Percentiles rank a stretch among this genome's conserved stretches.
Evolutionary conservation across 1,284 basidiomycete species (phyloP).

Genomic region (Mycena citricolor): DNA sequence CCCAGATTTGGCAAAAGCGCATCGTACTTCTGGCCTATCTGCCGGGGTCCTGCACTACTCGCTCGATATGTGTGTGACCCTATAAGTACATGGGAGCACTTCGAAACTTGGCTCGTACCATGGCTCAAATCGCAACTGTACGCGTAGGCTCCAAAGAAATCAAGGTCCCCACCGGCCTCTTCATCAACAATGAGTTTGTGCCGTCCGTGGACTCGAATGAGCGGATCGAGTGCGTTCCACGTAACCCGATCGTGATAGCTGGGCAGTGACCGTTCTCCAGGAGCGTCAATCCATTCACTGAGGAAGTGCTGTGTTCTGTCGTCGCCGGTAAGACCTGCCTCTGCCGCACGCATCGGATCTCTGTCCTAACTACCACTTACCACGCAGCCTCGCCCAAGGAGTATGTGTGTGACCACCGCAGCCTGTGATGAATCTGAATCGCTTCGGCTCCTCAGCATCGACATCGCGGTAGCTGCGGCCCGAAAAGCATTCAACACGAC

Average conservation of each 20-base stretch:
- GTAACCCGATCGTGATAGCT: slow-evolving; percentile 16
- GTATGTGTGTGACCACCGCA: slow-evolving; percentile 25
- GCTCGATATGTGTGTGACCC: too few relatives aligned
- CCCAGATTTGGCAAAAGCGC: too few relatives aligned
- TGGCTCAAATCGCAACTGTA: slow-evolving; percentile 19
- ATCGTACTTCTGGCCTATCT: too few relatives aligned
- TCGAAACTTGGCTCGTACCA: slow-evolving; percentile 11
- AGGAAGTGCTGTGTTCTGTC: slow-evolving; percentile 66
- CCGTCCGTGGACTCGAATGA: slow-evolving; percentile 62
- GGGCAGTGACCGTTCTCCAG: slow-evolving; percentile 34
- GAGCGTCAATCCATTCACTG: slow-evolving; percentile 73
- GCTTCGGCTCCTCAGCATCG: slow-evolving; percentile 56
- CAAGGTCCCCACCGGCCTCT: slow-evolving; percentile 77
- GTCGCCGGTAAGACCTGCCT: slow-evolving; percentile 53
- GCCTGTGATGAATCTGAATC: neutral
- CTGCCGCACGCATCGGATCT: neutral
- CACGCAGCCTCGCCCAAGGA: slow-evolving; percentile 19
- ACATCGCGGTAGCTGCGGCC: slow-evolving; percentile 81
- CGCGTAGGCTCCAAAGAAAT: slow-evolving; percentile 31
- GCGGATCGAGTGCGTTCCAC: slow-evolving; percentile 47
- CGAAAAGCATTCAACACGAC: slow-evolving; percentile 82
- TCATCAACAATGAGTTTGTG: slow-evolving; percentile 90
- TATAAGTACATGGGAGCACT: slow-evolving; percentile 4
- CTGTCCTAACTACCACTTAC: neutral
- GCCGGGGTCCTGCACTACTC: too few relatives aligned